These are phyloP conservation scores for Bidens hawaiensis DNA, from an alignment of 140 eudicot genomes.

Conservation along the genomic window DNA sequence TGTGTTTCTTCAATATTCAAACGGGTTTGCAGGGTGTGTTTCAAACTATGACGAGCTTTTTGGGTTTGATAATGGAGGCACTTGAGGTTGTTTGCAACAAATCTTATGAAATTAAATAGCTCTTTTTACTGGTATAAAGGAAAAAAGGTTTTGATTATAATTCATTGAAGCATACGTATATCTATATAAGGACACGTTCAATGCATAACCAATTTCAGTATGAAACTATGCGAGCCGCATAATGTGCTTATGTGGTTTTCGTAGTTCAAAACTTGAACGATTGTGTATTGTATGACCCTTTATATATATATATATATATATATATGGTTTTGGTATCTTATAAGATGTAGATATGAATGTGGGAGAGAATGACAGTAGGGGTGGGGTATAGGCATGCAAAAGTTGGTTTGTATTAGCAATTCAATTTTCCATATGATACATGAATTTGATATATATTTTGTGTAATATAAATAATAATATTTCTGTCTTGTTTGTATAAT, in stretches of 20 bases:
- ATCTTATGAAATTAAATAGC: constrained; percentile 58
- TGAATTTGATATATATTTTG: constrained; percentile 21
- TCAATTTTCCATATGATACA: constrained; percentile 34
- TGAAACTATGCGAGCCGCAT: neutral
- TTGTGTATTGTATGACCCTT: neutral
- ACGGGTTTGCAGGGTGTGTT: constrained; percentile 93
- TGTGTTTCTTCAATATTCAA: too few relatives aligned
- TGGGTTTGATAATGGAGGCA: constrained; percentile 62
- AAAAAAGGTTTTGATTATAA: constrained; percentile 9
- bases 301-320: too few relatives aligned
- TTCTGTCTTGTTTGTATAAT: neutral
- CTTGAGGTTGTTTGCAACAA: constrained; percentile 70
- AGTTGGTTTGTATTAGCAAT: constrained; percentile 46
- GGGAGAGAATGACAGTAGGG: constrained; percentile 32
- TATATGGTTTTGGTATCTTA: constrained; percentile 2
- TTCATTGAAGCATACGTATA: constrained; percentile 12
- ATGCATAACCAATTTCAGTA: neutral
- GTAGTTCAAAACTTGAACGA: neutral
- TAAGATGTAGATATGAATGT: constrained; percentile 51
- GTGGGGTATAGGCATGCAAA: constrained; percentile 38
- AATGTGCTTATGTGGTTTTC: neutral
- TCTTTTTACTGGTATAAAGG: constrained; percentile 14
- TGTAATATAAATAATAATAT: neutral
- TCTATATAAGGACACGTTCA: neutral
- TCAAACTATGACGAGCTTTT: constrained; percentile 90